Conservation (phyloP, 805 yeast genomes). For the Sugiyamaella qingdaonensis region DNA sequence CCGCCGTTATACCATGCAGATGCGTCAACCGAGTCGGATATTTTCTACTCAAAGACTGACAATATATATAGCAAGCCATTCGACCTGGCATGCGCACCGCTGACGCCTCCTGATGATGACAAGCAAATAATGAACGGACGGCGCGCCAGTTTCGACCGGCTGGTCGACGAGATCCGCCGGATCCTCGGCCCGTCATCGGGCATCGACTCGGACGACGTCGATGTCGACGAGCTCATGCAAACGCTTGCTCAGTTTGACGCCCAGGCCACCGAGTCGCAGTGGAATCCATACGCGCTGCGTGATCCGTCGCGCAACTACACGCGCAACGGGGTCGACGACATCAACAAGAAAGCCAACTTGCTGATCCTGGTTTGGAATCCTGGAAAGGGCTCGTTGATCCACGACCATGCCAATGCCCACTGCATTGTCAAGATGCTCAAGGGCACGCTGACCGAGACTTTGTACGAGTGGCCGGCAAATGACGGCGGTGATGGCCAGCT, state of each 20-base stretch:
- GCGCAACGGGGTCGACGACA: constrained; percentile 69
- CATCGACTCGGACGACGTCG: constrained; percentile 46
- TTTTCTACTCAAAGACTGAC: background rate
- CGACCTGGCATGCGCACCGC: background rate
- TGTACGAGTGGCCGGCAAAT: constrained; percentile 48
- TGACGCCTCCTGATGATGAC: background rate
- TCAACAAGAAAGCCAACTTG: constrained; percentile 67
- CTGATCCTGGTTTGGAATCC: constrained; percentile 70
- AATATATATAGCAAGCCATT: background rate
- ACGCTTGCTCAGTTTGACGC: constrained; percentile 45
- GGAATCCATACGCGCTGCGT: constrained; percentile 54
- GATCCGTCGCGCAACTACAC: constrained; percentile 50
- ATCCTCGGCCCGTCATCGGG: constrained; percentile 38
- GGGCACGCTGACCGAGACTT: constrained; percentile 55
- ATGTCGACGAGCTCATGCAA: constrained; percentile 43
- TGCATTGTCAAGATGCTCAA: constrained; percentile 67
- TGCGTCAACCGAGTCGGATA: background rate
- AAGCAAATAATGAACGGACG: background rate
- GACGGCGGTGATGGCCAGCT: constrained; percentile 19
- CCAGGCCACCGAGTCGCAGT: constrained; percentile 44
- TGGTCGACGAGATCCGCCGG: constrained; percentile 33
- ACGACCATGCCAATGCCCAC: constrained; percentile 74
- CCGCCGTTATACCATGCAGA: background rate
- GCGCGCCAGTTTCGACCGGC: constrained; percentile 20
- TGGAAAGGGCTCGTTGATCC: constrained; percentile 57